Base-by-base conservation (phyloP, 495 filamentous ascomycete genomes). In the Viridothelium virens region DNA sequence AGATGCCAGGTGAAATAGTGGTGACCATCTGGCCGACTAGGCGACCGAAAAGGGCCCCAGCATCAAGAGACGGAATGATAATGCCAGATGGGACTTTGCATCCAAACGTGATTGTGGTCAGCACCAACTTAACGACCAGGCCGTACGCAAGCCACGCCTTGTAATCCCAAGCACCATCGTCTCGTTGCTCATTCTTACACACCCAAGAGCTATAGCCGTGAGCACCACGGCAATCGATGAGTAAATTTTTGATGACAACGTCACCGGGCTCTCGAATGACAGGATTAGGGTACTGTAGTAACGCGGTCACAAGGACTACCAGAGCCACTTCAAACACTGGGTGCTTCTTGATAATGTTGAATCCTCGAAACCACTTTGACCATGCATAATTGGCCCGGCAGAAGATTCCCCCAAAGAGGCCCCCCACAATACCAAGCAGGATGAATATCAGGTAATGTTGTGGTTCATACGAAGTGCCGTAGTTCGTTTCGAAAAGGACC, bases 401-500 rank as follows among this genome's bases (percentile, higher is more conserved):
- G 72, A 86, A 86, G 4, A 81, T 68, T 14, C 83, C 83, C 34
- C 83, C 83, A 65, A 81, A 85, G 5, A 85, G 66, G 6, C 83
- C 83, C 38, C 83, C 83, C 2, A 75, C 78, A n/a, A 86, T 67
- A 18, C 83, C 83, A 7, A 85, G 78, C 12, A 85, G 38, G 25
- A 84, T 72, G 69, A 86, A 86, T 25, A 83, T 75, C 2, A 84
- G 70, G 69, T 86, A 84, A 67, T 86, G 82, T 39, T 79, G 66
- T 33, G 82, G 73, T 31, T 79, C 70, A 69, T 86, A 86, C 39
- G 78, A 73, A 4, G 79, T 79, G 16, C 81, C 81, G 68, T 83
- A 85, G 63, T 84, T 79, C 12, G 83, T 85, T 68, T 86, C 83
- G 72, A 83, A 86, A n/a, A 85, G 75, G 3, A 82, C 82, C 12